Conservation (phyloP, 176 grass and related monocot species). For the Carex myosuroides region DNA sequence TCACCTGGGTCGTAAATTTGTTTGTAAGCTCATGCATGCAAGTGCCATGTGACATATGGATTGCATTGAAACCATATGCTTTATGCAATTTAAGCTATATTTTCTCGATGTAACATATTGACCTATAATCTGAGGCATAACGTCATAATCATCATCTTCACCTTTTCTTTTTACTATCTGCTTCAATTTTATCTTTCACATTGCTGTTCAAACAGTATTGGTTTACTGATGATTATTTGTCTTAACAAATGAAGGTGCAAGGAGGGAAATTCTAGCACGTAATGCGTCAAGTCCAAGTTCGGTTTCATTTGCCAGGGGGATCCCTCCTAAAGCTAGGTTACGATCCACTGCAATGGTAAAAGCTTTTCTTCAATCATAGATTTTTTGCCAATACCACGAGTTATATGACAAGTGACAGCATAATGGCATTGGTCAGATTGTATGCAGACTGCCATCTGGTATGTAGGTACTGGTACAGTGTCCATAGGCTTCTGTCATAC, state of each 20-base stretch:
- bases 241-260: background rate
- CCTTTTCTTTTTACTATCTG: background rate
- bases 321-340: slow-evolving; percentile 20
- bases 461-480: background rate
- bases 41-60: background rate
- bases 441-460: background rate
- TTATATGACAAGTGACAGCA: background rate
- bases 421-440: background rate
- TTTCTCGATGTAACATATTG: background rate
- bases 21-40: background rate
- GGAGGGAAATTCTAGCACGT: background rate
- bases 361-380: background rate
- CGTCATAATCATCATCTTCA: background rate
- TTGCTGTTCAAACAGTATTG: background rate
- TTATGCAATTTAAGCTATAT: background rate
- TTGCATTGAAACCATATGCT: background rate
- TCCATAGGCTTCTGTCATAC: background rate
- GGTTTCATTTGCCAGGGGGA: slow-evolving; percentile 6
- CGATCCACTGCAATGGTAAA: background rate
- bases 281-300: background rate
- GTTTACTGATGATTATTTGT: background rate
- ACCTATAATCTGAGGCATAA: background rate
- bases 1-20: background rate
- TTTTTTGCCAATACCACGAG: background rate
- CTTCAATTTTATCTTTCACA: background rate